Percentiles rank a stretch among this genome's conserved stretches.
These are phyloP conservation scores for Gaeumannomyces sp. DNA, from an alignment of 2,329 filamentous ascomycete genomes.

Conservation along the genomic window DNA sequence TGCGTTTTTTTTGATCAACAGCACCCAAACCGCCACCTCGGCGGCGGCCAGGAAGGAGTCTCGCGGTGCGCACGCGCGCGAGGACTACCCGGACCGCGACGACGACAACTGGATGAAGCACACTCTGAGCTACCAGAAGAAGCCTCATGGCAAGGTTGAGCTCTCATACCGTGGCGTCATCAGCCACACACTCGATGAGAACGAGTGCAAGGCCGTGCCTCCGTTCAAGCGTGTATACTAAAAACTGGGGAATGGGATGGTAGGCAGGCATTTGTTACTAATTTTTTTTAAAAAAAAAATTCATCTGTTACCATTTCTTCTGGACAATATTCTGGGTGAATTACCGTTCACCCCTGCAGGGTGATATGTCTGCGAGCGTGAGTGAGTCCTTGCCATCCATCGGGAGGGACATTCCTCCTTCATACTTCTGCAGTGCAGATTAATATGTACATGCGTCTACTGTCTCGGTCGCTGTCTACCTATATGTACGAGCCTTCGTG, in stretches of 20 bases:
- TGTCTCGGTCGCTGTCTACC: no score
- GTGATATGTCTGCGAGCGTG: no score
- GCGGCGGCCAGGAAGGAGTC: slow-evolving; percentile 96
- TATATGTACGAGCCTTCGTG: no score
- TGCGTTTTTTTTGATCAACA: slow-evolving; percentile 25
- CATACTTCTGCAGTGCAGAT: no score
- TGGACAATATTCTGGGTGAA: neutral
- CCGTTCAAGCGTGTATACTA: slow-evolving; percentile 95
- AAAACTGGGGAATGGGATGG: slow-evolving; percentile 17
- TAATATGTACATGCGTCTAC: no score
- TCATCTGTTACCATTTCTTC: neutral
- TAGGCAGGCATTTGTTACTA: neutral
- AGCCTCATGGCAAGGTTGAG: slow-evolving; percentile 80
- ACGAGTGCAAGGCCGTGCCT: slow-evolving; percentile 91
- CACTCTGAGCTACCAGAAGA: slow-evolving; percentile 92
- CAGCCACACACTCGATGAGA: slow-evolving; percentile 80
- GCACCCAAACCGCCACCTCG: slow-evolving; percentile 82
- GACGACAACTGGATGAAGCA: slow-evolving; percentile 99
- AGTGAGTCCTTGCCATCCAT: no score
- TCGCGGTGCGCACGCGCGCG: slow-evolving; percentile 91
- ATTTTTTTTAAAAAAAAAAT: neutral
- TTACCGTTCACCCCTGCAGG: neutral
- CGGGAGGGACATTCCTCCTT: no score
- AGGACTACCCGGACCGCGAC: slow-evolving; percentile 93
- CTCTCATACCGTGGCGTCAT: slow-evolving; percentile 81